phyloP scores from a whole-genome alignment of 495 filamentous ascomycete genomes.

The Evernia prunastri region DNA sequence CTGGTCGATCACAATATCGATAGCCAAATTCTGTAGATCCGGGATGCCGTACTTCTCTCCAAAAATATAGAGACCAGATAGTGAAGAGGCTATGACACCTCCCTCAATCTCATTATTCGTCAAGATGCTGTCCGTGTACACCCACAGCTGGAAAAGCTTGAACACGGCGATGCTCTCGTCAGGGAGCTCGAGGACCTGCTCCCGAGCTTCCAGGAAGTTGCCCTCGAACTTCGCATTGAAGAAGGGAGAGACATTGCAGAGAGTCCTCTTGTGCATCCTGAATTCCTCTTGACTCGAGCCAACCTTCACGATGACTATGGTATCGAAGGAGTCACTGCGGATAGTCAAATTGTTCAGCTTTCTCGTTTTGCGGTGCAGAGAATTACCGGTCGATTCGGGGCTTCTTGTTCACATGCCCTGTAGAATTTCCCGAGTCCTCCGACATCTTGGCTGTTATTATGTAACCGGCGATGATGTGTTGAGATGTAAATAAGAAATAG shows the following conservation, averaged over 20 bases:
- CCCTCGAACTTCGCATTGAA: slow-evolving; percentile 12
- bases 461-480: too few relatives aligned
- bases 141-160: slow-evolving; percentile 1
- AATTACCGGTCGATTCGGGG: background rate
- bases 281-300: too few relatives aligned
- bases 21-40: background rate
- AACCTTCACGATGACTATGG: too few relatives aligned
- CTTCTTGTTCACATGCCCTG: background rate
- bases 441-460: too few relatives aligned
- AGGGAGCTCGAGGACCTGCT: background rate
- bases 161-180: background rate
- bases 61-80: background rate
- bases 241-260: too few relatives aligned
- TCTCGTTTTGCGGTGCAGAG: too few relatives aligned
- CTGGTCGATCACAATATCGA: background rate
- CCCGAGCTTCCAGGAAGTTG: slow-evolving; percentile 8
- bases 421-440: too few relatives aligned
- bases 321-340: too few relatives aligned
- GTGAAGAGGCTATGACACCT: background rate
- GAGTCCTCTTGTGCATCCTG: too few relatives aligned
- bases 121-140: background rate
- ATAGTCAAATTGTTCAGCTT: too few relatives aligned
- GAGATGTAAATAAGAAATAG: too few relatives aligned
- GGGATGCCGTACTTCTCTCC: background rate
- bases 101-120: background rate